Conservation (phyloP, 2,329 filamentous ascomycete species). For the Talaromyces sp. region DNA sequence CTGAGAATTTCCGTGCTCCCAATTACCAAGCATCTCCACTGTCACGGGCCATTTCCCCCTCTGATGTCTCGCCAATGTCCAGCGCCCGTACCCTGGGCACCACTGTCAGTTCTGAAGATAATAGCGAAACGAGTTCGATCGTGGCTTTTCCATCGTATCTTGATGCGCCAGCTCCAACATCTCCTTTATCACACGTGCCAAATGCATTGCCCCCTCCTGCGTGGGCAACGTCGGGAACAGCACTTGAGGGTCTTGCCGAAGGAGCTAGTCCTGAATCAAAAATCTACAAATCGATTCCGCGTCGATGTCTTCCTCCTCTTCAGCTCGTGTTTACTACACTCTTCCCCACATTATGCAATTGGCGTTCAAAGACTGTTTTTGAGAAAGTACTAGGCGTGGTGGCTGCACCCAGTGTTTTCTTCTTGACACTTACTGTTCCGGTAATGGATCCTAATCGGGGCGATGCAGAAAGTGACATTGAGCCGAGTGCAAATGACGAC, state of each 20-base stretch:
- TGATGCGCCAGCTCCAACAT: constrained; percentile 35
- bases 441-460: constrained; percentile 69
- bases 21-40: constrained; percentile 25
- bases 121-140: constrained; percentile 31
- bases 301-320: constrained; percentile 64
- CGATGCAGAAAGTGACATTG: constrained; percentile 29
- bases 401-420: constrained; percentile 82
- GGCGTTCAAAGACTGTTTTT: constrained; percentile 76
- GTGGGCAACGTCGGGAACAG: background rate
- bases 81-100: constrained; percentile 13
- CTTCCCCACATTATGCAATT: constrained; percentile 80
- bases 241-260: constrained; percentile 24
- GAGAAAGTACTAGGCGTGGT: constrained; percentile 75
- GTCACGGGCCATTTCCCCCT: constrained; percentile 14
- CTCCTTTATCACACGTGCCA: background rate
- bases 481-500: constrained; percentile 8
- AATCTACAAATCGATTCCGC: constrained; percentile 72
- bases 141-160: constrained; percentile 65
- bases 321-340: constrained; percentile 65
- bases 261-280: constrained; percentile 36
- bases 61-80: constrained; percentile 25
- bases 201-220: background rate
- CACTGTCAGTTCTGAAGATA: constrained; percentile 10
- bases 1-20: constrained; percentile 32
- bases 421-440: constrained; percentile 83